Base-by-base conservation (phyloP, 306 rosid genomes). In the Sesbania bispinosa region DNA sequence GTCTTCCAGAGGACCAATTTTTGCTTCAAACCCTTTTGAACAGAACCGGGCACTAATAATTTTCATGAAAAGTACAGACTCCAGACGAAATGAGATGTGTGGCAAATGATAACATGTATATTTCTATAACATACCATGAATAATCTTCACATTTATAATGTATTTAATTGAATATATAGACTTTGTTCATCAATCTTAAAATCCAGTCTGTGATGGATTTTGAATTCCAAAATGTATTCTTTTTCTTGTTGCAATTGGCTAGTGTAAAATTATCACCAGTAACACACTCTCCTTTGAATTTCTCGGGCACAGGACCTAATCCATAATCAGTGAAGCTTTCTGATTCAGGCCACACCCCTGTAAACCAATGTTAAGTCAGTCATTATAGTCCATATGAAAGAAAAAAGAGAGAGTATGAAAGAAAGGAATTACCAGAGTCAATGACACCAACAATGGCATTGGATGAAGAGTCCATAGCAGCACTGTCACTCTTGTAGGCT, bases 341-440 rank as follows among this genome's bases (percentile, higher is more conserved):
- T 0, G 96, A 87, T 79, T 87, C 93, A 0, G 93, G 96, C 96
- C 96, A 89, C 62, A 89, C 58, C 27, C 96, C 88, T 85, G 78
- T 41, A 76, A 53, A 67, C 11, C 48, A 71, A 55, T 10, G 67
- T 68, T 35, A 46, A 30, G 59, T 41, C 36, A 30, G 47, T 36
- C 20, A 9, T 9, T 20, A 39, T 24, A 6, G 59, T 59, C 16
- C 50, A 55, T 46, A 58, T 38, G 55, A 13, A 57, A 60, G 20
- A 11, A 13, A 13, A 20, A 14, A 13, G 19, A 46, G 39, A 52
- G 33, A 50, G 26, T n/a, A 8, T 23, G 23, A 32, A 9, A n/a
- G 60, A 23, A 67, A 83, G 48, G 30, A 30, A 20, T 62, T 83
- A 89, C 96, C 93, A 4, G 80, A 62, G 79, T 89, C 96, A 50